phyloP scores from a whole-genome alignment of 495 filamentous ascomycete genomes.

The Neurospora cerealis region DNA sequence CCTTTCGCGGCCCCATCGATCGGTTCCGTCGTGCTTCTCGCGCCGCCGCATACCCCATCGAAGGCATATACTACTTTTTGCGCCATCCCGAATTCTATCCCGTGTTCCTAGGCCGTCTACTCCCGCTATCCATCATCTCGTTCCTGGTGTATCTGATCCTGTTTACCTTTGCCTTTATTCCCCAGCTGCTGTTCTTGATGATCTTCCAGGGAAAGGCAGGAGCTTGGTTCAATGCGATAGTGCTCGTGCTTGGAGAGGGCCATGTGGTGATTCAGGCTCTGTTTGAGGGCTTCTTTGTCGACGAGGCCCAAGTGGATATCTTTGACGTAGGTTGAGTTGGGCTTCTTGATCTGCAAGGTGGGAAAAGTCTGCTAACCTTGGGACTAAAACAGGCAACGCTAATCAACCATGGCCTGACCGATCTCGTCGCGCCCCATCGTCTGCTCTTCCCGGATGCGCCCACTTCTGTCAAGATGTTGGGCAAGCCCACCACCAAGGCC shows the following conservation, averaged over 20 bases:
- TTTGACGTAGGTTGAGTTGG: constrained; percentile 64
- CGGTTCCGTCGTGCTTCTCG: constrained; percentile 22
- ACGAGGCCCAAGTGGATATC: constrained; percentile 78
- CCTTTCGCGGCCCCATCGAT: constrained; percentile 11
- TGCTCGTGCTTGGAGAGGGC: constrained; percentile 75
- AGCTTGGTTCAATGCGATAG: constrained; percentile 61
- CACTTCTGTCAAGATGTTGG: constrained; percentile 59
- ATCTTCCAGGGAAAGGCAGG: constrained; percentile 74
- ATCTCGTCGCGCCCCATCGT: constrained; percentile 60
- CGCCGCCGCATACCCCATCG: constrained; percentile 26
- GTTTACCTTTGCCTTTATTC: constrained; percentile 82
- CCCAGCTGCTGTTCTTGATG: constrained; percentile 69
- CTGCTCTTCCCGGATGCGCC: constrained; percentile 52
- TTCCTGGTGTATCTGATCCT: constrained; percentile 60
- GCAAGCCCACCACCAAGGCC: constrained; percentile 60
- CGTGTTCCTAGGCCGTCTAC: constrained; percentile 59
- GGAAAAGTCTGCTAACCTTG: not conserved
- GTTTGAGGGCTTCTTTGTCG: constrained; percentile 70
- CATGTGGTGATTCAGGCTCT: constrained; percentile 69
- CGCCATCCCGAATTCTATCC: constrained; percentile 52
- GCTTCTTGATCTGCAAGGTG: constrained; percentile 11
- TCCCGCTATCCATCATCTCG: constrained; percentile 63
- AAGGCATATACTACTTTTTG: constrained; percentile 72
- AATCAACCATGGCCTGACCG: constrained; percentile 38
- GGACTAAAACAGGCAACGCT: constrained; percentile 29